Evolutionary conservation across 192 early-diverging fungal species (phyloP), one percentile per base, ranked within the genome.

Genomic region (Pecoramyces ruminantium): DNA sequence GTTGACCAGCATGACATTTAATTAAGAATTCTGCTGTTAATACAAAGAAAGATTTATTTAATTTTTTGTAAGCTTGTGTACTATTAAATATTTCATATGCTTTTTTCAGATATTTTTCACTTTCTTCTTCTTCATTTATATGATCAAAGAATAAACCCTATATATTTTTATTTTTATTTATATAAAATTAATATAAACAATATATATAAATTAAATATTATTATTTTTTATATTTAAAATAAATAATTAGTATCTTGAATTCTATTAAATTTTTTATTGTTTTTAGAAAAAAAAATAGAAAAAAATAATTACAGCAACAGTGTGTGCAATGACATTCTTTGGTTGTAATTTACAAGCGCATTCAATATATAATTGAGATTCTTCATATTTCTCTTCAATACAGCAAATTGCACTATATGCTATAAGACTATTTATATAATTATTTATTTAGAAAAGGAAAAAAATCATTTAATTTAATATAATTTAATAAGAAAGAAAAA

Each of bases 81-180:
- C 4, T 21, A 80, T 78, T 78, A 80, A 38, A 51, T 16, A 42
- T 78, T 78, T 87, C 83, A 16, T 78, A 77, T 18, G 85, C 87
- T 77, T 90, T 85, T 25, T 81, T 78, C 13, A 88, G 17, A 77
- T 83, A 83, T 12, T 84, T 83, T 81, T 88, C 88, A 4, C 84
- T 81, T 84, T 90, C 90, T 30, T 84, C 79, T 82, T 91, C 88
- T 78, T 89, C 87, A 14, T 86, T 82, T 0, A 85, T 86, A n/a
- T 86, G 81, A 42, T 90, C 87, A 78, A 88, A 90, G 78, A 84
- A 89, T 42, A 90, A 77, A 14, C 89, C 85, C 87, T 88, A 38
- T n/a, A n/a, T n/a, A n/a, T n/a, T n/a, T n/a, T n/a, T n/a, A n/a
- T n/a, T n/a, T n/a, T n/a, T n/a, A n/a, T n/a, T n/a, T n/a, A n/a